Percentiles rank a stretch among this genome's conserved stretches.
phyloP scores from a whole-genome alignment of 441 rosid species.

The Corymbia calophylla region DNA sequence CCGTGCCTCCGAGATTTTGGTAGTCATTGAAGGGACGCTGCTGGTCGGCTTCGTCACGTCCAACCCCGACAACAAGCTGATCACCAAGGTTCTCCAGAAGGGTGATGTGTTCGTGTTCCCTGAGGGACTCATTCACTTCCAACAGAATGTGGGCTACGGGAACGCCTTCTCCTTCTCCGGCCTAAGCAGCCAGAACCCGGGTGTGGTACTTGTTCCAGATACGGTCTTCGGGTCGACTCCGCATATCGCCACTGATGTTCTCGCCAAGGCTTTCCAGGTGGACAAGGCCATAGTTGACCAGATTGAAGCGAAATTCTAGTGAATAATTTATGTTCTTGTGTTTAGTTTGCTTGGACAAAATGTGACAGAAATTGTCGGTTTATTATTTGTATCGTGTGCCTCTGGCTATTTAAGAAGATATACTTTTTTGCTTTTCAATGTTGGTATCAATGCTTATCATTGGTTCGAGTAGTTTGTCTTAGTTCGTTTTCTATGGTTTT shows the following conservation, averaged over 20 bases:
- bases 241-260: neutral
- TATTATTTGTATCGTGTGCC: neutral
- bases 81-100: neutral
- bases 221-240: neutral
- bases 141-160: rapidly evolving
- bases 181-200: neutral
- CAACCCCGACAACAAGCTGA: neutral
- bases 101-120: neutral
- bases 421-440: neutral
- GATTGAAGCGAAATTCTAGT: neutral
- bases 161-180: neutral
- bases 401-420: neutral
- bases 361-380: neutral
- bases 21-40: neutral
- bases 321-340: neutral
- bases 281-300: neutral
- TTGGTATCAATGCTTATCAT: neutral
- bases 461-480: neutral
- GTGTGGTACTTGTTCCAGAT: neutral
- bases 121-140: neutral
- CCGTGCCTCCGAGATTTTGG: neutral
- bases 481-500: neutral
- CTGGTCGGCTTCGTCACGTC: neutral
- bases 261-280: neutral
- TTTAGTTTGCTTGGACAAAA: neutral